These are phyloP conservation scores for Helianthus tuberosus DNA, from an alignment of 129 eudicot species.

Conservation along the genomic window DNA sequence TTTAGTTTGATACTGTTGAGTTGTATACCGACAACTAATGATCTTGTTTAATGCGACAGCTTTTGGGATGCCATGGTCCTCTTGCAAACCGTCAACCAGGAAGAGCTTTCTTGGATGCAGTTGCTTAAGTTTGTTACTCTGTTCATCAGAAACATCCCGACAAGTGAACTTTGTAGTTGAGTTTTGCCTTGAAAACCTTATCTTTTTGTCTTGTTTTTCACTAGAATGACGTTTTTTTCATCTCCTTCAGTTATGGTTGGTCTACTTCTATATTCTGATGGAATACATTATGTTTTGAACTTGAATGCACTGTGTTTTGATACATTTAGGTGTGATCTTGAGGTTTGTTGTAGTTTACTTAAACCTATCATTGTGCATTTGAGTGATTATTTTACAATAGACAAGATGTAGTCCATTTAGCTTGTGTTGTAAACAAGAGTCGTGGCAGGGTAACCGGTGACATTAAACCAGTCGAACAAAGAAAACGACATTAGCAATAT, in stretches of 20 bases:
- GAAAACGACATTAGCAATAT: no score
- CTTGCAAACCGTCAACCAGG: constrained; percentile 81
- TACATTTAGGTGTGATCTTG: not conserved
- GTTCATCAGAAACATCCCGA: not conserved
- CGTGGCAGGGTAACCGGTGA: no score
- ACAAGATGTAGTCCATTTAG: no score
- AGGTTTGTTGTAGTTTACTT: not conserved
- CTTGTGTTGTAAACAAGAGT: no score
- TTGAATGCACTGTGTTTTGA: constrained; percentile 5
- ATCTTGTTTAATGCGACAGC: constrained; percentile 40
- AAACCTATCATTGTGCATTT: no score
- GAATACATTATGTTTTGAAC: not conserved
- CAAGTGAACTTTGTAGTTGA: not conserved
- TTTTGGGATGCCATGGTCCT: constrained; percentile 81
- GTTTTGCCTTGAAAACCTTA: not conserved
- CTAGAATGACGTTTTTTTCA: not conserved
- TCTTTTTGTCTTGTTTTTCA: not conserved
- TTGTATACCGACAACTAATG: not conserved
- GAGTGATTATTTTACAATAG: no score
- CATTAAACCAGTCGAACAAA: no score
- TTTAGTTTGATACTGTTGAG: not conserved
- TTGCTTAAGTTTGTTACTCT: constrained; percentile 24
- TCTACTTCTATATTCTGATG: constrained; percentile 2
- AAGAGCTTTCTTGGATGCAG: constrained; percentile 61
- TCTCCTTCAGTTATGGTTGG: not conserved